These are phyloP conservation scores for Pseudogymnoascus sp. DNA, from an alignment of 2,329 filamentous ascomycete genomes.

Conservation along the genomic window DNA sequence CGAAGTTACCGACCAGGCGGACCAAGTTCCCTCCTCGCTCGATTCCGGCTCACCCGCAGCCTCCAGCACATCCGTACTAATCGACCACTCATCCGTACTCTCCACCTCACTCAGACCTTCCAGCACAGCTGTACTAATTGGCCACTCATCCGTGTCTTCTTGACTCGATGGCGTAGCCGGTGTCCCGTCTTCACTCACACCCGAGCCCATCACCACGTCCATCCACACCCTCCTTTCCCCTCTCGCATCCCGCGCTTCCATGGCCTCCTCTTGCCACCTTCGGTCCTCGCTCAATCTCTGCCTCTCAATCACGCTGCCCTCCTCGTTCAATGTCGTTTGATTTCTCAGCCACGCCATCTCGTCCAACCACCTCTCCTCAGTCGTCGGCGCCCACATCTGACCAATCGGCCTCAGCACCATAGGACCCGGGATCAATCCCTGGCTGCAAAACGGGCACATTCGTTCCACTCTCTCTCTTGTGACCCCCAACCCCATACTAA, in stretches of 20 bases:
- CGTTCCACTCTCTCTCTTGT: background rate
- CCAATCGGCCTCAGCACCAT: background rate
- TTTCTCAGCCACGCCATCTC: background rate
- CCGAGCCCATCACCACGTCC: background rate
- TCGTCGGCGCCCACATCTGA: background rate
- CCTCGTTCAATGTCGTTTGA: background rate
- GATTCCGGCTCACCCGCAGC: background rate
- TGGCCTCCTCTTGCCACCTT: background rate
- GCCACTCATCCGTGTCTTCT: background rate
- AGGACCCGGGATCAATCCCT: background rate
- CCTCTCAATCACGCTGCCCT: background rate
- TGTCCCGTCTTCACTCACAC: too few species aligned
- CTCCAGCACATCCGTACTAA: background rate
- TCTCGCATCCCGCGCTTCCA: background rate
- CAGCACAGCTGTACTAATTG: background rate
- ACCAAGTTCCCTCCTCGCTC: background rate
- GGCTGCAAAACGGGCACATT: background rate
- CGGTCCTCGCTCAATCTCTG: background rate
- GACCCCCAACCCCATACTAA: background rate
- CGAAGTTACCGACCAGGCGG: background rate
- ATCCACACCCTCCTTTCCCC: background rate
- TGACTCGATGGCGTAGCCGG: background rate
- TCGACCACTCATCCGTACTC: background rate
- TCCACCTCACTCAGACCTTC: background rate
- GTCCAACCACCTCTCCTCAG: background rate